These are phyloP conservation scores for Globisporangium iwayamae DNA, from an alignment of 352 stramenopile genomes.

Conservation along the genomic window DNA sequence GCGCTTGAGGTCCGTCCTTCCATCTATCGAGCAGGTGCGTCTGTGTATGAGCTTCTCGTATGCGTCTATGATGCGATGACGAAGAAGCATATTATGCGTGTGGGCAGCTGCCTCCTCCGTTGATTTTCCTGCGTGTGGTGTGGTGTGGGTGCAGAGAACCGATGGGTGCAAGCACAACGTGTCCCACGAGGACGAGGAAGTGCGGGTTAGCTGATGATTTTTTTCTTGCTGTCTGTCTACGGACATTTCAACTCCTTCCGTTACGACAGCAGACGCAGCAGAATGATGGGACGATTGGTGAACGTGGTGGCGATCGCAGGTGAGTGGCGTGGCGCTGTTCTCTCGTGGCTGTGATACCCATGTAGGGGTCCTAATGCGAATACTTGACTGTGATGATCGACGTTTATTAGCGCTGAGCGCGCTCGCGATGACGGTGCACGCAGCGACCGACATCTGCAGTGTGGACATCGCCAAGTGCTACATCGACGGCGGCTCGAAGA, in stretches of 20 bases:
- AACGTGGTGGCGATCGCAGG: conserved; percentile 8
- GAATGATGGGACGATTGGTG: conserved; percentile 12
- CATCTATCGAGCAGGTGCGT: no score
- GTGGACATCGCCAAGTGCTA: conserved; percentile 34
- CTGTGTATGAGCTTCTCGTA: no score
- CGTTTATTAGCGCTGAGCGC: conserved; percentile 7
- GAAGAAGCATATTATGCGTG: no score
- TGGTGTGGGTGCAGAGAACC: no score
- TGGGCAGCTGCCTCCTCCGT: no score
- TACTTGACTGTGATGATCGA: no score
- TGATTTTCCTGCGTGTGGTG: no score
- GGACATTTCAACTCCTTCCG: not conserved
- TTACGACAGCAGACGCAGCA: conserved; percentile 3
- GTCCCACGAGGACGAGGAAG: not conserved
- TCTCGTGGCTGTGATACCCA: no score
- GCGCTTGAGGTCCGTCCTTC: no score
- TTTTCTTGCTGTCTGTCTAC: not conserved
- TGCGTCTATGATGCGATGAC: no score
- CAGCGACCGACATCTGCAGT: conserved; percentile 23
- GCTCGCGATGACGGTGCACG: not conserved
- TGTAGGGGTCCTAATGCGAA: no score
- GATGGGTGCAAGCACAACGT: no score
- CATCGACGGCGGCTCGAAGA: conserved; percentile 40
- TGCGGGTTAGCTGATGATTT: not conserved
- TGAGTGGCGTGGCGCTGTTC: conserved; percentile 1